Evolutionary conservation across 495 filamentous ascomycete species (phyloP).

Genomic region (Penicillium steckii): DNA sequence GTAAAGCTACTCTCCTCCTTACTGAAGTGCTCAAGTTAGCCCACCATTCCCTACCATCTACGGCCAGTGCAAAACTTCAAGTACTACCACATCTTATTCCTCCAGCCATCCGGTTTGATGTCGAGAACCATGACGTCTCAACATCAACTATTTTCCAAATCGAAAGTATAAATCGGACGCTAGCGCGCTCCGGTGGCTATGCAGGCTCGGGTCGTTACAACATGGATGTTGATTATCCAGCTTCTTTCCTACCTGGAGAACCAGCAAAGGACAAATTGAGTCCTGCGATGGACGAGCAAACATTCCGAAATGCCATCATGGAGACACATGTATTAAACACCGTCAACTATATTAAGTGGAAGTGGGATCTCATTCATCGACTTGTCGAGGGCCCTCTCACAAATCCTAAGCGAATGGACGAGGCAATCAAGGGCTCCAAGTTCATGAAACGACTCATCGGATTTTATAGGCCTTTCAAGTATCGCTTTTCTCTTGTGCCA

Average conservation of each 20-base stretch:
- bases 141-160: constrained; percentile 93
- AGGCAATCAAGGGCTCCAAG: constrained; percentile 91
- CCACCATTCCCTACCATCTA: constrained; percentile 75
- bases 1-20: constrained; percentile 86
- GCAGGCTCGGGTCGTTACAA: constrained; percentile 39
- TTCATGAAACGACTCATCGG: constrained; percentile 92
- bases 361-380: constrained; percentile 87
- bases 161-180: constrained; percentile 90
- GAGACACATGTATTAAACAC: constrained; percentile 85
- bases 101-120: constrained; percentile 66
- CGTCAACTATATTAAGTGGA: constrained; percentile 90
- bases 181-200: constrained; percentile 69
- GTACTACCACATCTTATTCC: constrained; percentile 79
- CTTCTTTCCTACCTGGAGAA: constrained; percentile 48
- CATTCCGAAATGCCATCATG: constrained; percentile 79
- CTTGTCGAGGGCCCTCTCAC: constrained; percentile 91
- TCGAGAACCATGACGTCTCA: constrained; percentile 72
- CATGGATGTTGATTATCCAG: constrained; percentile 47
- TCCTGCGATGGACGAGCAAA: constrained; percentile 78
- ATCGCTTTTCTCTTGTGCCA: constrained; percentile 80
- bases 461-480: constrained; percentile 96
- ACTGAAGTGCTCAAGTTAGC: constrained; percentile 89
- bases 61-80: constrained; percentile 77
- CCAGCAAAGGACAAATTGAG: constrained; percentile 69
- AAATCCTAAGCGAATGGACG: constrained; percentile 89